Base-by-base conservation (phyloP, 1,284 basidiomycete genomes). In the Mycena citricolor region DNA sequence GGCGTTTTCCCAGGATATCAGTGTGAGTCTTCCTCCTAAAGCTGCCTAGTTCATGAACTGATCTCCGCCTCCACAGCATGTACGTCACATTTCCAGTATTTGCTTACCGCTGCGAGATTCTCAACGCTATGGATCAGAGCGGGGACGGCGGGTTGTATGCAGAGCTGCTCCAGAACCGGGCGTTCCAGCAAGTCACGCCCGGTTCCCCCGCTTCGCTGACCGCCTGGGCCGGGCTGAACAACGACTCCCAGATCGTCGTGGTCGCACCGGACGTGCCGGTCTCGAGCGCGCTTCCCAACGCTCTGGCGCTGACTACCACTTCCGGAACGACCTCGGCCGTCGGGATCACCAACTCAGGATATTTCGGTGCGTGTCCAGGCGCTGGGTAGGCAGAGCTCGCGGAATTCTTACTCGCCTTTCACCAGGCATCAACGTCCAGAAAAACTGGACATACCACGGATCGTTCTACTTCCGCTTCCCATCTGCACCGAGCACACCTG, bases 391-490 rank as follows among this genome's bases (percentile, higher is more conserved):
- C n/a, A n/a, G n/a, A n/a, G n/a, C n/a, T n/a, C n/a, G n/a, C n/a
- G n/a, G n/a, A n/a, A n/a, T n/a, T n/a, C n/a, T n/a, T n/a, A n/a
- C n/a, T n/a, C n/a, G n/a, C n/a, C n/a, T n/a, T n/a, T n/a, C n/a
- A n/a, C n/a, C n/a, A n/a, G n/a, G n/a, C n/a, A n/a, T n/a, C n/a
- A 79, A 78, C 35, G 73, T 87, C 22, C 65, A 77, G 31, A 59
- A 72, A 0, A 62, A 67, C 1, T 77, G 74, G 65, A 78, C 71
- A 1, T 87, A 88, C 61, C 75, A 69, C 10, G 81, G 78, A 1
- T 84, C 82, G 0, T 79, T 87, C 55, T 83, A 70, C 59, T 82
- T 77, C 57, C 76, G 73, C 46, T 81, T 83, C 61, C 73, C 81
- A 0, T 54, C 60, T 1, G n/a, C n/a, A n/a, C n/a, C n/a, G n/a